Evolutionary conservation across 1,139 yeast genomes (phyloP), one percentile per base, ranked within the genome.

Genomic region (Pneumocystis carinii): DNA sequence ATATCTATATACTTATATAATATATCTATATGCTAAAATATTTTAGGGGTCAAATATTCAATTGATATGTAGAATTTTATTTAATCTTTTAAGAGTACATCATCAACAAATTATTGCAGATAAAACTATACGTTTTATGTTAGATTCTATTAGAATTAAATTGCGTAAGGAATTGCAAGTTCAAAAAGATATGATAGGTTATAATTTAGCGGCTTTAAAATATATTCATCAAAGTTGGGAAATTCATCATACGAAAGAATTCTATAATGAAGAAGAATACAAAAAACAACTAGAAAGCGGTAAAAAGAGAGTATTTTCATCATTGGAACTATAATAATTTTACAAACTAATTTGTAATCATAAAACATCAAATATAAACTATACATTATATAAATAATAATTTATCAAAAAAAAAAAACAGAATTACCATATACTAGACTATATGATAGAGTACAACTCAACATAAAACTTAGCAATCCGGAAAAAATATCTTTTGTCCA

Each of bases 191-290:
- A 84, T 81, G 66, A 78, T 92, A 64, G 97, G 97, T n/a, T 85
- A 82, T 76, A 94, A 94, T 71, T 78, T 89, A 39, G 92, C 88
- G 66, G 97, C 96, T 1, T 77, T 92, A 73, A 82, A 80, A 69
- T 86, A 82, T 69, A 75, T 87, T 66, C 84, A 83, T 71, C 82
- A 80, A 61, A 90, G 87, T 73, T 90, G 97, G 97, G 82, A 83
- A 65, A 75, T 84, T 70, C 79, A 79, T 61, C 97, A 90, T 72
- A 83, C 81, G 67, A 78, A 81, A 57, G 89, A 85, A 72, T 90
- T 85, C 71, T 80, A 82, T 62, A 96, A 87, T 68, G 90, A 84
- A 64, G 79, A 78, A 41, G 87, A 84, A 68, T 84, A 81, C 71
- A 75, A 75, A 64, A 79, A 76, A 64, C 77, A 79, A 66, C 82